Evolutionary conservation across 768 basidiomycete species (phyloP).

Genomic region (Postia placenta): DNA sequence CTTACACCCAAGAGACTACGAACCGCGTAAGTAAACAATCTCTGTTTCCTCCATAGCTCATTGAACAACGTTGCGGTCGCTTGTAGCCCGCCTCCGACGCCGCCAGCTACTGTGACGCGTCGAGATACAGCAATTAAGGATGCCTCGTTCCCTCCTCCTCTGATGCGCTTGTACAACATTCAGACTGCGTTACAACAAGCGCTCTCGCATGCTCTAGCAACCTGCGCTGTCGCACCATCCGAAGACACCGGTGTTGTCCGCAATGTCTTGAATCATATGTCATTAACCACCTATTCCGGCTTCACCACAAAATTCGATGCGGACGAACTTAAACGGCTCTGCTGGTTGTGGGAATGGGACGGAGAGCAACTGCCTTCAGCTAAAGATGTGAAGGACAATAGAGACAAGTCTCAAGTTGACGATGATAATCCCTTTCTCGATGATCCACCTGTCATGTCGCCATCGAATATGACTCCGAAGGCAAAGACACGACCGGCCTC

Average conservation of each 20-base stretch:
- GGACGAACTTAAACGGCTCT: constrained; percentile 69
- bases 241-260: constrained; percentile 70
- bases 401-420: constrained; percentile 8
- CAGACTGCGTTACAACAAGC: constrained; percentile 76
- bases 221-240: constrained; percentile 71
- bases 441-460: constrained; percentile 22
- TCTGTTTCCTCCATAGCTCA: background rate
- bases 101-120: constrained; percentile 43
- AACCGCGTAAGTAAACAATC: constrained; percentile 5
- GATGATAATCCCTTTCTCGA: constrained; percentile 45
- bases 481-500: background rate
- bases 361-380: constrained; percentile 33
- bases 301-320: constrained; percentile 55
- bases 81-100: constrained; percentile 57
- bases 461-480: background rate
- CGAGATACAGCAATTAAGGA: constrained; percentile 18
- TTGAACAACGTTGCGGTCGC: constrained; percentile 3
- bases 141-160: constrained; percentile 43
- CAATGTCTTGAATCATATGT: constrained; percentile 74
- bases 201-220: constrained; percentile 79
- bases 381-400: constrained; percentile 3
- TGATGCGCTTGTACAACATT: constrained; percentile 55
- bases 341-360: constrained; percentile 92
- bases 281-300: constrained; percentile 63
- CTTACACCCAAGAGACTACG: constrained; percentile 69